A percentile compares a stretch with the other conserved stretches of the same genome.
These are phyloP conservation scores for Candida methanosorbosa DNA, from an alignment of 805 yeast genomes.

Conservation along the genomic window DNA sequence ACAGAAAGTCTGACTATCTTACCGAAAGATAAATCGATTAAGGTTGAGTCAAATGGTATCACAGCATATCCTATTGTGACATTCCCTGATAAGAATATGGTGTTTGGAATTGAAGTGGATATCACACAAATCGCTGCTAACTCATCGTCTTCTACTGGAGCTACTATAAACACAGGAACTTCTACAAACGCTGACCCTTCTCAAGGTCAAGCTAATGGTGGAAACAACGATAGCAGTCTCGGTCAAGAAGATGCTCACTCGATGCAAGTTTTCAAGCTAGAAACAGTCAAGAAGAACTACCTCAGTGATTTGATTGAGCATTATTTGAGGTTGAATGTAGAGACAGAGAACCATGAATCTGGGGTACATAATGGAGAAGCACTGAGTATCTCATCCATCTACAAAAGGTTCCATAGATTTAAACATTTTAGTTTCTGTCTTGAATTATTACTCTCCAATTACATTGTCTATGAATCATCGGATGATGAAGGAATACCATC, in stretches of 20 bases:
- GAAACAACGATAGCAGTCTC: not conserved
- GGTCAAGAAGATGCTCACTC: slow-evolving; percentile 5
- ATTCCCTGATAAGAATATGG: slow-evolving; percentile 35
- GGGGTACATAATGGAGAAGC: slow-evolving; percentile 12
- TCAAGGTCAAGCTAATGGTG: not conserved
- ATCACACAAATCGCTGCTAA: not conserved
- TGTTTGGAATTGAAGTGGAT: slow-evolving; percentile 43
- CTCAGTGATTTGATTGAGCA: slow-evolving; percentile 38
- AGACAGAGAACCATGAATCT: slow-evolving; percentile 1
- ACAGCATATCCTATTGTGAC: slow-evolving; percentile 42
- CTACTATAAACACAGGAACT: slow-evolving; percentile 9
- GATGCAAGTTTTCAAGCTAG: slow-evolving; percentile 16
- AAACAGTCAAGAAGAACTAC: slow-evolving; percentile 32
- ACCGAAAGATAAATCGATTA: not conserved
- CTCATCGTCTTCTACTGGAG: slow-evolving; percentile 12
- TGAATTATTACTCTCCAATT: slow-evolving; percentile 38
- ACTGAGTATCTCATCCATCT: slow-evolving; percentile 20
- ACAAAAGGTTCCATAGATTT: slow-evolving; percentile 29
- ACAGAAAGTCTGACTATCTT: no score
- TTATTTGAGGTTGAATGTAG: slow-evolving; percentile 27
- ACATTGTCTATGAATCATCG: no score
- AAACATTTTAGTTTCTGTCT: slow-evolving; percentile 39
- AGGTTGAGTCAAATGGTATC: slow-evolving; percentile 21
- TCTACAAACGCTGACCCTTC: not conserved
- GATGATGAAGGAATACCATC: slow-evolving; percentile 23